These are phyloP conservation scores for Tuber magnatum DNA, from an alignment of 495 filamentous ascomycete species.

Conservation along the genomic window DNA sequence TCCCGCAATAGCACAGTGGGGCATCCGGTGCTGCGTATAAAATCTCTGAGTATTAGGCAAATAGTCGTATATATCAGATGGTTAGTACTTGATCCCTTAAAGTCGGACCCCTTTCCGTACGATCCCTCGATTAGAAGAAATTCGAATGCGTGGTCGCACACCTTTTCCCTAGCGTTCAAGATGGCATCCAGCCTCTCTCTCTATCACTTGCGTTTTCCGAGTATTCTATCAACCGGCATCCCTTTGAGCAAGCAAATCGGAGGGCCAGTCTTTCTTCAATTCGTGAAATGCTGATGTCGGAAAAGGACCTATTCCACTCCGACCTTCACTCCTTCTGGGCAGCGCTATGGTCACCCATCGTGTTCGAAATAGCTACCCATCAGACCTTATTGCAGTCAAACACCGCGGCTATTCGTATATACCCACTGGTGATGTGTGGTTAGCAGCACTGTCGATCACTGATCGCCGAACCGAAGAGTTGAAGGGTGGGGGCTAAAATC, in stretches of 20 bases:
- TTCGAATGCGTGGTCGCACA: constrained; percentile 11
- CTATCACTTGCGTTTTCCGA: constrained; percentile 9
- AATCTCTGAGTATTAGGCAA: constrained; percentile 19
- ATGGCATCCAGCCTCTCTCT: constrained; percentile 16
- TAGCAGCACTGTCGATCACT: neutral
- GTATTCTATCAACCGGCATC: constrained; percentile 15
- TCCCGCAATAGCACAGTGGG: constrained; percentile 9
- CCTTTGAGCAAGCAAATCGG: constrained; percentile 17
- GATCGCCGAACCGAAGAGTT: neutral
- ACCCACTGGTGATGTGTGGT: neutral
- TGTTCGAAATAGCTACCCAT: neutral
- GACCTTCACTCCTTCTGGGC: neutral
- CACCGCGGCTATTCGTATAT: neutral
- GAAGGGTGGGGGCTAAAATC: neutral
- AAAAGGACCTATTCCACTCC: neutral
- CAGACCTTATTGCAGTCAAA: neutral
- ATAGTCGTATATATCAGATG: constrained; percentile 15
- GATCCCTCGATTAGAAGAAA: constrained; percentile 24
- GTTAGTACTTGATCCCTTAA: constrained; percentile 6
- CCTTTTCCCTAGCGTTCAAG: constrained; percentile 13
- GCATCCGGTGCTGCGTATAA: constrained; percentile 15
- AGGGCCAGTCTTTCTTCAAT: constrained; percentile 18
- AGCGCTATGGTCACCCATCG: neutral
- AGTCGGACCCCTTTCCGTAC: constrained; percentile 16
- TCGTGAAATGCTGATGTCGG: constrained; percentile 7